Evolutionary conservation across 2,329 filamentous ascomycete species (phyloP).

Genomic region (Ophiostoma sp.): DNA sequence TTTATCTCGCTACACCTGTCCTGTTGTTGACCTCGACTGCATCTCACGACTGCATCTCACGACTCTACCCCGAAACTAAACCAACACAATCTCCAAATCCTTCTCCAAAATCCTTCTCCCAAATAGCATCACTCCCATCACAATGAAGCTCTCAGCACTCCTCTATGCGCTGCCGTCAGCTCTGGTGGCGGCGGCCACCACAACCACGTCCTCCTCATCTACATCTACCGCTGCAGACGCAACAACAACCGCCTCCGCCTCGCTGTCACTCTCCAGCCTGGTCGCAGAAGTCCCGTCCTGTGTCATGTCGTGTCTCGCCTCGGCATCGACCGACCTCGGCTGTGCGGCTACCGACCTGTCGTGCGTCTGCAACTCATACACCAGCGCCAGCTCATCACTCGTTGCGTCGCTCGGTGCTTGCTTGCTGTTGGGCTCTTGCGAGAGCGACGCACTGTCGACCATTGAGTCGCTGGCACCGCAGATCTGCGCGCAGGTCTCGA

Average conservation of each 20-base stretch:
- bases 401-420: slow-evolving; percentile 27
- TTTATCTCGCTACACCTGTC: background rate
- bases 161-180: slow-evolving; percentile 11
- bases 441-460: slow-evolving; percentile 15
- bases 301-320: slow-evolving; percentile 29
- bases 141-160: slow-evolving; percentile 1
- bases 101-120: no score
- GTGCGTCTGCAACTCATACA: slow-evolving; percentile 27
- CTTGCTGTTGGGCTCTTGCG: slow-evolving; percentile 23
- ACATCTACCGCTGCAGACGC: background rate
- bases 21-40: background rate
- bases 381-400: slow-evolving; percentile 24
- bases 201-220: background rate
- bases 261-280: slow-evolving; percentile 26
- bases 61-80: background rate
- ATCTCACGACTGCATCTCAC: no score
- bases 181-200: background rate
- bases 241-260: slow-evolving; percentile 5
- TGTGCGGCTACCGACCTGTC: slow-evolving; percentile 29
- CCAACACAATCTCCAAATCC: background rate
- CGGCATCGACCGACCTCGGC: slow-evolving; percentile 25
- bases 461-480: slow-evolving; percentile 20
- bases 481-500: slow-evolving; percentile 25
- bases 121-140: background rate
- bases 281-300: slow-evolving; percentile 30